Base-by-base conservation (phyloP, 352 stramenopile genomes). In the Phytopythium sindhum region DNA sequence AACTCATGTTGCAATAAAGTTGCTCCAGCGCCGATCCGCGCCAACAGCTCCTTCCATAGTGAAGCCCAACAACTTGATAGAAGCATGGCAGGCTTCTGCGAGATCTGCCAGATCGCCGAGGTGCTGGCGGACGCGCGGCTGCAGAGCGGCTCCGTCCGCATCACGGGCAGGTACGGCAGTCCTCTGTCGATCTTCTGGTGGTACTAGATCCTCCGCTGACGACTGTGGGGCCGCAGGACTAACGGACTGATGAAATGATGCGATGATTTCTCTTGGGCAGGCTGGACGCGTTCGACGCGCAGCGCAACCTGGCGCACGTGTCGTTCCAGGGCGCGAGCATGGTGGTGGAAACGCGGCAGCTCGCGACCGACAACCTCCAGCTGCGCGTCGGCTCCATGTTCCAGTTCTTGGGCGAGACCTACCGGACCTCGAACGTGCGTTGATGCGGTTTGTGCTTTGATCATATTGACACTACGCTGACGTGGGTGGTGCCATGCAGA, bases 41-140 rank as follows among this genome's bases (percentile, higher is more conserved):
- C 4, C 41, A 7, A 48, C 42, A 26, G 8, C 1, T 11, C 19
- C 54, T 26, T 26, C 17, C 11, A 63, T 54, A 39, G 33, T 15
- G 10, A 39, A 39, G 33, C 33, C 14, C 10, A 6, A 39, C 7
- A 39, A 39, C 33, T 39, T 39, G 33, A 35, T n/a, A n/a, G n/a
- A n/a, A n/a, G n/a, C n/a, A n/a, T 74, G n/a, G 56, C 65, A 0
- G 63, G 64, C 12, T 75, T 70, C 37, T 84, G 77, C 61, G 86
- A 93, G 73, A 91, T 95, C 66, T 78, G 78, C 44, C 84, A 93
- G 70, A 92, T 95, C 67, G 82, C 79, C 8, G 86, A 95, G 68
- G 74, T 95, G 59, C 69, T 95, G 57, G 65, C 66, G 7, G 74
- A 90, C 39, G 67, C 75, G 8, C 67, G 72, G 65, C 74, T 93